Evolutionary conservation across 352 stramenopile species (phyloP), one percentile per base, ranked within the genome.

Genomic region (Pythium dissimile): DNA sequence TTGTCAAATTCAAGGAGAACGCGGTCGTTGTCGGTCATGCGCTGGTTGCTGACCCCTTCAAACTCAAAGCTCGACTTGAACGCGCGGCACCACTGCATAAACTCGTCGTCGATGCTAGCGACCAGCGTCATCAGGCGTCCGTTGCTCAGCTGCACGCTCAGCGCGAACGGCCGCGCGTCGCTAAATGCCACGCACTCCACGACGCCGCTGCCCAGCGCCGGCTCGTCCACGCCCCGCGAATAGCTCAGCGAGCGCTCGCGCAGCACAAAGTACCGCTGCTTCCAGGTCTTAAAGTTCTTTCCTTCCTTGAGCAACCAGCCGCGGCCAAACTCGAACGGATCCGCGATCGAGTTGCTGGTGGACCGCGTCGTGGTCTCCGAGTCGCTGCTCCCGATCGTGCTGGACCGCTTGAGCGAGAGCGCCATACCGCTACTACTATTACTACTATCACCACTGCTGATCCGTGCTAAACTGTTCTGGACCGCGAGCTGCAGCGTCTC

Each of bases 291-390:
- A 54, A 91, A 88, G 47, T 82, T 73, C 60, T 86, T 77, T 0
- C 81, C 81, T 59, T 89, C 72, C 57, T 91, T 91, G 61, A 88
- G 67, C 15, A 91, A 66, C 81, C 81, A 91, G 9, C 81, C 81
- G 11, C 55, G 31, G 3, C 39, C 51, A 30, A 61, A 59, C 5
- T 55, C 51, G 18, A 44, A n/a, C 2, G 51, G 18, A 24, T 57
- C 15, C 5, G 16, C 51, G 20, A 12, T 16, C 11, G 21, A 58
- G 20, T 27, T 41, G 12, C 12, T 20, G 15, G n/a, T 28, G 13
- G 38, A 38, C 12, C 28, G 35, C 1, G 38, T 32, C 21, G 47
- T 39, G 16, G 39, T 45, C 18, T 60, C 45, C 8, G 59, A 61
- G n/a, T n/a, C 26, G n/a, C 24, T 43, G 18, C 43, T 59, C 24